Conservation (phyloP, 1,139 yeast genomes). For the Meyerozyma athensensis region DNA sequence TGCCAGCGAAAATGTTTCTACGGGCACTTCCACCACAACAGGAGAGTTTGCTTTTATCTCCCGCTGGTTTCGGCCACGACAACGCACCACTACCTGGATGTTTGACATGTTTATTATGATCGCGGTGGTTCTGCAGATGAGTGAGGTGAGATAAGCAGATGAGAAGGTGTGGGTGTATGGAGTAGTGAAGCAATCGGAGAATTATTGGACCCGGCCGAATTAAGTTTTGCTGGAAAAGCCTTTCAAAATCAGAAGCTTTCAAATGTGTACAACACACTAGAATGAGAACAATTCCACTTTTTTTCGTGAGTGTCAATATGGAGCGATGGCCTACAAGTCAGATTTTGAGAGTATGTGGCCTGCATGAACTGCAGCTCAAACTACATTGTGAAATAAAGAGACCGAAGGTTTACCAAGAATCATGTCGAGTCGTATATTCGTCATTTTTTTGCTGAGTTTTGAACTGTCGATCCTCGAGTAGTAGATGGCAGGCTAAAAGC, state of each 20-base stretch:
- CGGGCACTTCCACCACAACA: constrained; percentile 62
- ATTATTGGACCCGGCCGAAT: constrained; percentile 51
- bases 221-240: constrained; percentile 90
- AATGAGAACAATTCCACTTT: background rate
- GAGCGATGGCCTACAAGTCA: too few species aligned
- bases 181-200: constrained; percentile 23
- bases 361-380: background rate
- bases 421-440: too few species aligned
- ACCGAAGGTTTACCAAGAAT: too few species aligned
- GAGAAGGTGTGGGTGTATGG: too few species aligned
- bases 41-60: constrained; percentile 71
- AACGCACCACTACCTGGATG: constrained; percentile 82
- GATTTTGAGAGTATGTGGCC: too few species aligned
- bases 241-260: background rate
- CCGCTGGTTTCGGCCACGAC: constrained; percentile 73
- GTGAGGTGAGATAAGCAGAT: too few species aligned
- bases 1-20: constrained; percentile 34
- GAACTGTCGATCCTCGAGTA: too few species aligned
- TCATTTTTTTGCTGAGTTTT: too few species aligned
- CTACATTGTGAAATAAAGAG: too few species aligned
- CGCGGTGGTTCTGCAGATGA: background rate
- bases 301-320: background rate
- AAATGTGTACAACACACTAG: background rate
- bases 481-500: too few species aligned
- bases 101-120: constrained; percentile 29